These are phyloP conservation scores for Leishmania tropica DNA, from an alignment of 208 protist species.

Conservation along the genomic window DNA sequence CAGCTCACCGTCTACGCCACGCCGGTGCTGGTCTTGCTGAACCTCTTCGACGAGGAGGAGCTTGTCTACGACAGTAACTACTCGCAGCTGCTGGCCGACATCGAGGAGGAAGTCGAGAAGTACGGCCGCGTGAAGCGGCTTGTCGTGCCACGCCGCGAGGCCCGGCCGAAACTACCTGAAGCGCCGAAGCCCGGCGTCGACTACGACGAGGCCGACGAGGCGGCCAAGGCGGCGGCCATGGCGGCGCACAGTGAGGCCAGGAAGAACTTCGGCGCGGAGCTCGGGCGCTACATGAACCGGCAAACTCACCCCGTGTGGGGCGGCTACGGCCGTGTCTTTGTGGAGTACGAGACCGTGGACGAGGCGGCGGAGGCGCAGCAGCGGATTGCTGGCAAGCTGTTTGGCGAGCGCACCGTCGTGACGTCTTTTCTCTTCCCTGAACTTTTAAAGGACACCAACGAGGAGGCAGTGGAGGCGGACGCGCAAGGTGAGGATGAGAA, in stretches of 20 bases:
- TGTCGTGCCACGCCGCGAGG: conserved; percentile 78
- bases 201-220: conserved; percentile 26
- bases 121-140: conserved; percentile 81
- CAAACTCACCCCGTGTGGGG: conserved; percentile 84
- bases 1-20: conserved; percentile 81
- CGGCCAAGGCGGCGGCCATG: conserved; percentile 37
- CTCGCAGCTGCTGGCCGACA: conserved; percentile 66
- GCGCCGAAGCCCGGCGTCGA: conserved; percentile 42
- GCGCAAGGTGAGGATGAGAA: conserved; percentile 20
- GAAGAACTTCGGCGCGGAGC: conserved; percentile 45
- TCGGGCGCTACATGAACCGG: conserved; percentile 61
- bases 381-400: conserved; percentile 82
- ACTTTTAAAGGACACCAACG: conserved; percentile 51
- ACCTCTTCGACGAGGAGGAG: conserved; percentile 90
- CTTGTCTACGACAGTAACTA: conserved; percentile 73
- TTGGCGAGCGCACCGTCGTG: conserved; percentile 85
- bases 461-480: conserved; percentile 14
- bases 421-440: conserved; percentile 92
- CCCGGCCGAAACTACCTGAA: conserved; percentile 58
- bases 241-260: conserved; percentile 50
- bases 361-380: conserved; percentile 83
- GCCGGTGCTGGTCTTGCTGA: conserved; percentile 80
- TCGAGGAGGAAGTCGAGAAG: conserved; percentile 83
- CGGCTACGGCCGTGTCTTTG: conserved; percentile 84
- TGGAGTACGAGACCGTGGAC: conserved; percentile 86